Evolutionary conservation across 805 yeast species (phyloP).

Genomic region (Saccharomycopsis oosterbeekiorum): DNA sequence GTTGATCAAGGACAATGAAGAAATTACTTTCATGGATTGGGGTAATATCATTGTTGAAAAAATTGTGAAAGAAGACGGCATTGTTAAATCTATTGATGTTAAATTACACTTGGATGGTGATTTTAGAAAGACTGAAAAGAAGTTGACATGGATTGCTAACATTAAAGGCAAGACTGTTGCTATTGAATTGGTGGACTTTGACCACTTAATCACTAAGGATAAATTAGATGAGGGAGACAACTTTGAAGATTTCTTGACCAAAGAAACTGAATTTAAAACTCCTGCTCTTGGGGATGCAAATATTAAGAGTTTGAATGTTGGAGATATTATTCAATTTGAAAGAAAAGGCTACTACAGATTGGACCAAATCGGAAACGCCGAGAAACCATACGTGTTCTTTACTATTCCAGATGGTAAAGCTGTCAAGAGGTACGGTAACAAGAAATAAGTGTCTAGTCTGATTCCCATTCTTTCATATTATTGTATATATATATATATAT

Average conservation of each 20-base stretch:
- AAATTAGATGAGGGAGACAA: constrained; percentile 90
- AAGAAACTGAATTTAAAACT: constrained; percentile 74
- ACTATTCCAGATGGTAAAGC: constrained; percentile 95
- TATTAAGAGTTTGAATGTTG: constrained; percentile 64
- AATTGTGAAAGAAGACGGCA: constrained; percentile 46
- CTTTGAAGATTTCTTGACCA: constrained; percentile 86
- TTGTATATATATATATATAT: too few relatives aligned
- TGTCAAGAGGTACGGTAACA: constrained; percentile 65
- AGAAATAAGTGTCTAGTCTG: constrained; percentile 27
- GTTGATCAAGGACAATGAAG: constrained; percentile 62
- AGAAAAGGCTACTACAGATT: constrained; percentile 93
- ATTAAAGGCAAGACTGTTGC: constrained; percentile 53
- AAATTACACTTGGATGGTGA: constrained; percentile 89
- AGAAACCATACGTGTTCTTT: constrained; percentile 66
- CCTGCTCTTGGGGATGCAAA: constrained; percentile 74
- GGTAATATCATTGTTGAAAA: constrained; percentile 80
- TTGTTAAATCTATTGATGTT: constrained; percentile 58
- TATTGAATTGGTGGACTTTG: constrained; percentile 82
- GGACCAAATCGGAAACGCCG: constrained; percentile 48
- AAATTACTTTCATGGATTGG: constrained; percentile 98
- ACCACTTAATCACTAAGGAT: constrained; percentile 90
- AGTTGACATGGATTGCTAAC: constrained; percentile 89
- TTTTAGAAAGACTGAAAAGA: constrained; percentile 92
- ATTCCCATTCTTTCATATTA: neutral
- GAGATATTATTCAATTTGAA: constrained; percentile 88